phyloP scores from a whole-genome alignment of 495 filamentous ascomycete species.

The Podospora tetraspora region DNA sequence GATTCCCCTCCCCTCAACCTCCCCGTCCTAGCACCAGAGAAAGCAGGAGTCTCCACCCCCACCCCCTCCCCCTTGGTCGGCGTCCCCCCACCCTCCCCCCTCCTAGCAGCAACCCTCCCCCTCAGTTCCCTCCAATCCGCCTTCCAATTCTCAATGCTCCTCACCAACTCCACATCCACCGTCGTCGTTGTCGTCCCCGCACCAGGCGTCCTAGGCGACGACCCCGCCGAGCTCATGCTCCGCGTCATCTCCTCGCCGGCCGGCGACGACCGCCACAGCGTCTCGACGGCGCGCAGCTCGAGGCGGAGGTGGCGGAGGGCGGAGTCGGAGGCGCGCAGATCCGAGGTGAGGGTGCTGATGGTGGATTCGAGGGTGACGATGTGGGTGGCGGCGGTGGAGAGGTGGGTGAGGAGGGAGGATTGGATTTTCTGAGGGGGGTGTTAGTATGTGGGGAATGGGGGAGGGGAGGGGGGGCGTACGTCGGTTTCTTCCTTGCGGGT shows the following conservation, averaged over 20 bases:
- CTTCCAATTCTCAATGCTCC: constrained; percentile 44
- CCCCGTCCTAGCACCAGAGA: background rate
- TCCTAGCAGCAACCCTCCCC: constrained; percentile 21
- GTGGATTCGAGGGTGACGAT: constrained; percentile 26
- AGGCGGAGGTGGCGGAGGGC: constrained; percentile 49
- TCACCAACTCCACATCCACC: constrained; percentile 38
- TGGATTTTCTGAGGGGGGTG: background rate
- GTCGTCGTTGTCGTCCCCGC: constrained; percentile 2
- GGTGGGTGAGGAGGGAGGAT: background rate
- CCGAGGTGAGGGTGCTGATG: constrained; percentile 25
- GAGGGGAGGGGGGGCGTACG: background rate
- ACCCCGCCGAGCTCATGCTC: background rate
- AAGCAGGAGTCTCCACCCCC: background rate
- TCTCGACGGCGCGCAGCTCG: constrained; percentile 50
- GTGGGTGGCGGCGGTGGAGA: background rate
- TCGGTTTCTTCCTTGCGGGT: background rate
- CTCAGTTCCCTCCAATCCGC: constrained; percentile 37
- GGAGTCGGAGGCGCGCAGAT: constrained; percentile 29
- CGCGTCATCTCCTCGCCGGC: constrained; percentile 6
- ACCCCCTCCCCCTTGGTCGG: background rate
- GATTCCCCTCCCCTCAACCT: background rate
- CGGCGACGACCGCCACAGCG: constrained; percentile 37
- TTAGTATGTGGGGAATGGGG: background rate
- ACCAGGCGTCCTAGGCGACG: background rate
- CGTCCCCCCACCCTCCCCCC: background rate